Conservation (phyloP, 345 rosid species). For the Xanthoceras sorbifolium region DNA sequence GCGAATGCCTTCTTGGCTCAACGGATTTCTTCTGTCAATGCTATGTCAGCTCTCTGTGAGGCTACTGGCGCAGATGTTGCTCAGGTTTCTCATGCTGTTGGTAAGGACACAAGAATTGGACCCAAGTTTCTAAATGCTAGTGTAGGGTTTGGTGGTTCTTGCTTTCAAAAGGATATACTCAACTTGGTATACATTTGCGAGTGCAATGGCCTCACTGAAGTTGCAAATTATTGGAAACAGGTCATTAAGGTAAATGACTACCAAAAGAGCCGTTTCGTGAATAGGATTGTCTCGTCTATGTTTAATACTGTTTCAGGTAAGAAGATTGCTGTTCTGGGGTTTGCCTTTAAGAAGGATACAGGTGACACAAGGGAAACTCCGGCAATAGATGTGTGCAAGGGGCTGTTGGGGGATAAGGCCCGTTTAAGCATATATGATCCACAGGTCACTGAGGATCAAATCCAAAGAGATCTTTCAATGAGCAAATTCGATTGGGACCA, state of each 20-base stretch:
- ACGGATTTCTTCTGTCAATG: conserved; percentile 82
- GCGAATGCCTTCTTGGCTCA: conserved; percentile 90
- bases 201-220: conserved; percentile 76
- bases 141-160: conserved; percentile 88
- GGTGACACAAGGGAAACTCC: conserved; percentile 87
- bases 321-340: conserved; percentile 79
- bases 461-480: conserved; percentile 66
- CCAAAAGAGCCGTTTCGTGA: conserved; percentile 73
- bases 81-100: conserved; percentile 68
- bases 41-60: conserved; percentile 87
- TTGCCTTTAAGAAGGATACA: conserved; percentile 87
- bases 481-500: conserved; percentile 83
- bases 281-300: conserved; percentile 79
- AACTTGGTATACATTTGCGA: conserved; percentile 79
- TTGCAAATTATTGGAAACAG: conserved; percentile 80
- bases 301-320: conserved; percentile 73
- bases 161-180: conserved; percentile 82
- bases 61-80: conserved; percentile 80
- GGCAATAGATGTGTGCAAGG: conserved; percentile 82
- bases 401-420: conserved; percentile 72
- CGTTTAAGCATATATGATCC: conserved; percentile 75
- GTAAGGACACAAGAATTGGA: conserved; percentile 76
- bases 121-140: conserved; percentile 80
- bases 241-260: conserved; percentile 81
- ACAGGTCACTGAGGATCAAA: conserved; percentile 75